Percentiles rank a stretch among this genome's conserved stretches.
phyloP scores from a whole-genome alignment of 2,329 filamentous ascomycete genomes.

The Parastagonospora nodorum region DNA sequence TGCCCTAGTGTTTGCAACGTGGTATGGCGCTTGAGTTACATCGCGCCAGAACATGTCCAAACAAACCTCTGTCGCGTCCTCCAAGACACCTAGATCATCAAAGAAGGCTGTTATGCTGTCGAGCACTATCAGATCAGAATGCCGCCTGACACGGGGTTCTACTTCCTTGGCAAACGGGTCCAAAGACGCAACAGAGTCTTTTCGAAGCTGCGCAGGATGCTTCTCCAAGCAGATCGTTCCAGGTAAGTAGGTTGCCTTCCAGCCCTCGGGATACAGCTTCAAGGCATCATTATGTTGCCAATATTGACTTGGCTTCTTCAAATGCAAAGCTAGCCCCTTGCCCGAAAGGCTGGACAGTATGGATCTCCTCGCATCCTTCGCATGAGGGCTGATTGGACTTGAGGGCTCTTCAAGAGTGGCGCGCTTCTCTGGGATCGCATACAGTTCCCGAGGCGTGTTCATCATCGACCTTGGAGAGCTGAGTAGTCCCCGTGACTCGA shows the following conservation, averaged over 20 bases:
- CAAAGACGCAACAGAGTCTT: constrained; percentile 48
- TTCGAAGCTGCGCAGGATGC: constrained; percentile 35
- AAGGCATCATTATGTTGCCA: not conserved
- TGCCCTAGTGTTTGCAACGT: not conserved
- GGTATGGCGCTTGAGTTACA: constrained; percentile 1
- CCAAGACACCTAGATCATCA: constrained; percentile 45
- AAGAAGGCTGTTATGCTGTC: constrained; percentile 52
- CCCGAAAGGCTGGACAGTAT: constrained; percentile 12
- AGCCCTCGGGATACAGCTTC: constrained; percentile 27
- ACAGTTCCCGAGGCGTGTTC: constrained; percentile 37
- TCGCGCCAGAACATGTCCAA: constrained; percentile 41
- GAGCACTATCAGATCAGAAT: constrained; percentile 31
- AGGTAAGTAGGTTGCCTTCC: constrained; percentile 44
- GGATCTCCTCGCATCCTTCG: constrained; percentile 8
- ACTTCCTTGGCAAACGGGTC: constrained; percentile 40
- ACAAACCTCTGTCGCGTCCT: constrained; percentile 29
- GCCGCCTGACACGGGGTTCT: constrained; percentile 18
- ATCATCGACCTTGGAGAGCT: constrained; percentile 35
- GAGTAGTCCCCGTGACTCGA: constrained; percentile 17
- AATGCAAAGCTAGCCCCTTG: not conserved
- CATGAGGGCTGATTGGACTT: constrained; percentile 7
- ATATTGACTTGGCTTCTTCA: not conserved
- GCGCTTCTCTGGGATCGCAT: constrained; percentile 16
- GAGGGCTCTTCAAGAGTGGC: constrained; percentile 9
- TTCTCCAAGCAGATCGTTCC: constrained; percentile 50